Evolutionary conservation across 257 asterid genomes (phyloP).

Genomic region (Fraxinus anomala): DNA sequence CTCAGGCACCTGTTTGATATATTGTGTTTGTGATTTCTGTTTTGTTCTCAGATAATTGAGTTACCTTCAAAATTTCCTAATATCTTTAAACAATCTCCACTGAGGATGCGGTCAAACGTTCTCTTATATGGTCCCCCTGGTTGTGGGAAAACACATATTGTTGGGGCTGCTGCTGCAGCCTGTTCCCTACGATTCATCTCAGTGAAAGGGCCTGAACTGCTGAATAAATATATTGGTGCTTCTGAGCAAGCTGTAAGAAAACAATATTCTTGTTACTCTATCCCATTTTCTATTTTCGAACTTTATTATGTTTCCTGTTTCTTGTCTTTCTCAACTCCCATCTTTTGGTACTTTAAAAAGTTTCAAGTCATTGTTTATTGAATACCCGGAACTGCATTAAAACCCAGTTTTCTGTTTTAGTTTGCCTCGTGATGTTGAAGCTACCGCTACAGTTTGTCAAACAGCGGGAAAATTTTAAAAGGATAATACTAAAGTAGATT

Average conservation of each 20-base stretch:
- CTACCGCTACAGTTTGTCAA: neutral
- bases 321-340: neutral
- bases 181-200: slow-evolving; percentile 93
- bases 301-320: neutral
- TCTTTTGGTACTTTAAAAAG: neutral
- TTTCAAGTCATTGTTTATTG: neutral
- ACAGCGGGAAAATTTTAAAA: neutral
- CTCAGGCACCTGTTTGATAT: neutral
- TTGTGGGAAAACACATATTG: slow-evolving; percentile 98
- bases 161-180: slow-evolving; percentile 98
- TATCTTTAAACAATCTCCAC: slow-evolving; percentile 84
- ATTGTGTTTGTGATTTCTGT: slow-evolving; percentile 14
- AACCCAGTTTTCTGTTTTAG: neutral
- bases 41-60: slow-evolving; percentile 73
- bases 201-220: slow-evolving; percentile 96
- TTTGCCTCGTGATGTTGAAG: neutral
- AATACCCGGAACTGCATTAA: neutral
- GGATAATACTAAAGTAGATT: neutral
- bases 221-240: slow-evolving; percentile 97
- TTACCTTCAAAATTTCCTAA: slow-evolving; percentile 85
- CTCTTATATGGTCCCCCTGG: slow-evolving; percentile 99
- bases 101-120: slow-evolving; percentile 92
- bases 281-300: slow-evolving; percentile 12
- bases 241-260: slow-evolving; percentile 96
- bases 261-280: slow-evolving; percentile 15